Conservation (phyloP, 2,329 filamentous ascomycete species). For the Cordyceps fumosorosea region DNA sequence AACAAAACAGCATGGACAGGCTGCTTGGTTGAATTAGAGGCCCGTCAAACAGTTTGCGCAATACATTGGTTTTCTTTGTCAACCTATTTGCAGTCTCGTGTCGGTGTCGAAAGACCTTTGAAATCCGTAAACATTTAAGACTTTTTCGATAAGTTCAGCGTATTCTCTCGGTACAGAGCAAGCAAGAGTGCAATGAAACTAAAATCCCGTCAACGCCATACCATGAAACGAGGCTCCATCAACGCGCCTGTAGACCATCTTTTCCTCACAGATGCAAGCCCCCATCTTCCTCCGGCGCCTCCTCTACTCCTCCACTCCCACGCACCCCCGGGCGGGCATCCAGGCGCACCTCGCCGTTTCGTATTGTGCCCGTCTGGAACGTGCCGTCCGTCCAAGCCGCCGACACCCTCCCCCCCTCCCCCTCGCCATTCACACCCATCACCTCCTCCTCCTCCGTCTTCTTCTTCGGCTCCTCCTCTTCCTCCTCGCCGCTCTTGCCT, state of each 20-base stretch:
- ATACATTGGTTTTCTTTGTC: neutral
- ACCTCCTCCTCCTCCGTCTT: neutral
- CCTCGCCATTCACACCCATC: neutral
- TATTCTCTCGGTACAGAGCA: neutral
- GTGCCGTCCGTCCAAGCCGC: constrained; percentile 57
- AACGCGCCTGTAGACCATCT: neutral
- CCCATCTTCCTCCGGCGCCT: constrained; percentile 35
- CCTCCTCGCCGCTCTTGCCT: constrained; percentile 31
- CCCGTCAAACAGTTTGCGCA: neutral
- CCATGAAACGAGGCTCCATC: neutral
- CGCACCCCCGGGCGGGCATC: constrained; percentile 30
- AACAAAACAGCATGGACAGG: neutral
- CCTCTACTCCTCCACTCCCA: constrained; percentile 48
- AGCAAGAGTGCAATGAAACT: neutral
- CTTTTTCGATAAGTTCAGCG: neutral
- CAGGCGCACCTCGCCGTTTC: constrained; percentile 43
- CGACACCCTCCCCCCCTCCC: constrained; percentile 18
- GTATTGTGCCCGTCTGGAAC: constrained; percentile 53
- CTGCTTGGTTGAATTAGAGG: neutral
- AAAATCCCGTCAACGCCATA: neutral
- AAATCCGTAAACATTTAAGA: too few species aligned
- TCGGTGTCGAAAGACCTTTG: too few species aligned
- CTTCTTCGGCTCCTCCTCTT: neutral
- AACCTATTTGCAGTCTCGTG: neutral
- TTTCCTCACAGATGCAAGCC: constrained; percentile 54